These are phyloP conservation scores for Cyberlindnera galapagoensis DNA, from an alignment of 805 yeast species.

Conservation along the genomic window DNA sequence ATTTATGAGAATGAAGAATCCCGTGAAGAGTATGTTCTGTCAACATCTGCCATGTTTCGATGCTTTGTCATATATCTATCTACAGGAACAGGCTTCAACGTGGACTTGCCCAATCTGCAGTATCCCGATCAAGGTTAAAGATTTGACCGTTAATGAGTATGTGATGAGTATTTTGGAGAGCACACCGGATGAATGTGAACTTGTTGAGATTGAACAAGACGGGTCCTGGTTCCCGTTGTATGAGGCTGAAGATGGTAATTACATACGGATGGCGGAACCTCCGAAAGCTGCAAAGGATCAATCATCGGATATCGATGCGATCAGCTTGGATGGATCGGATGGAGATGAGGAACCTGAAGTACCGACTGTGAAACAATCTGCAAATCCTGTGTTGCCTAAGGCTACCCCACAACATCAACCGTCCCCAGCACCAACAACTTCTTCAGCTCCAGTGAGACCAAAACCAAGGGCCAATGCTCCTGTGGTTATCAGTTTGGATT, in stretches of 20 bases:
- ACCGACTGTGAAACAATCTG: neutral
- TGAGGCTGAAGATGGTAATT: constrained; percentile 21
- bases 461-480: constrained; percentile 2
- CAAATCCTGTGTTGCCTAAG: neutral
- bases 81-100: constrained; percentile 74
- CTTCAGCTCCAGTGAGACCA: neutral
- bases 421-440: neutral
- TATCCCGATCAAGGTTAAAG: constrained; percentile 40
- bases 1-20: constrained; percentile 59
- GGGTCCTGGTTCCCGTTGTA: constrained; percentile 61
- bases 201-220: constrained; percentile 59
- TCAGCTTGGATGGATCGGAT: neutral
- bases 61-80: constrained; percentile 60
- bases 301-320: neutral
- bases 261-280: neutral
- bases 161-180: constrained; percentile 51
- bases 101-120: constrained; percentile 90
- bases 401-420: neutral
- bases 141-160: constrained; percentile 70
- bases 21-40: constrained; percentile 67
- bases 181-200: constrained; percentile 52
- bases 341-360: neutral
- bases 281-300: neutral
- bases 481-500: constrained; percentile 15
- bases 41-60: constrained; percentile 87